A percentile compares a stretch with the other conserved stretches of the same genome.
Evolutionary conservation across 2,329 filamentous ascomycete species (phyloP).

Genomic region (Claviceps quebecensis): DNA sequence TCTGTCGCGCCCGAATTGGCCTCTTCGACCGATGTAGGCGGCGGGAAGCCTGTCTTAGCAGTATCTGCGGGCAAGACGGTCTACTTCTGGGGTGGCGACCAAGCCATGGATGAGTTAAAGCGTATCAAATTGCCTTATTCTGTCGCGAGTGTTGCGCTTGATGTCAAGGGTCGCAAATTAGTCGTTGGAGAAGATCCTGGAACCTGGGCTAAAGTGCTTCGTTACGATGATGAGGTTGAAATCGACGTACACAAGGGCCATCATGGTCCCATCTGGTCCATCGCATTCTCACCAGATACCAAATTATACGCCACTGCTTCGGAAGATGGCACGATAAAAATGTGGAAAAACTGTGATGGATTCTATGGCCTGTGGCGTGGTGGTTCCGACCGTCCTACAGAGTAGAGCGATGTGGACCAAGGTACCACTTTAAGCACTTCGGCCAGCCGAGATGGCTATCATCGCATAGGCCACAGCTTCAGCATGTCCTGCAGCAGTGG

Average conservation of each 20-base stretch:
- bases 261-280: slow-evolving; percentile 93
- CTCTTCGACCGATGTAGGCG: slow-evolving; percentile 47
- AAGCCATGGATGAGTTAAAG: slow-evolving; percentile 62
- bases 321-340: slow-evolving; percentile 94
- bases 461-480: slow-evolving; percentile 5
- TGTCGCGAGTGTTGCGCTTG: slow-evolving; percentile 79
- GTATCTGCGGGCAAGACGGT: slow-evolving; percentile 90
- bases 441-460: slow-evolving; percentile 3
- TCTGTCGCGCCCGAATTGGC: slow-evolving; percentile 45
- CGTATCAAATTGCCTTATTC: slow-evolving; percentile 68
- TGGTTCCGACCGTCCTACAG: slow-evolving; percentile 23
- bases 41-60: slow-evolving; percentile 60
- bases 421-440: slow-evolving; percentile 5
- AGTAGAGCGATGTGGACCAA: slow-evolving; percentile 20
- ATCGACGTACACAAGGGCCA: slow-evolving; percentile 92
- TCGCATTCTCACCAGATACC: slow-evolving; percentile 86
- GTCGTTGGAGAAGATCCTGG: slow-evolving; percentile 85
- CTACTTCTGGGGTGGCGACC: slow-evolving; percentile 74
- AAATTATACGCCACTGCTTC: slow-evolving; percentile 94
- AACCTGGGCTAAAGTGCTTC: slow-evolving; percentile 93
- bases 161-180: slow-evolving; percentile 66
- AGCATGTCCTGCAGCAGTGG: slow-evolving; percentile 8
- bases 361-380: slow-evolving; percentile 51
- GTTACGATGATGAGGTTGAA: slow-evolving; percentile 71
- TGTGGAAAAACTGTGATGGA: slow-evolving; percentile 61